A percentile compares a stretch with the other conserved stretches of the same genome.
Conservation (phyloP, 352 stramenopile genomes). For the Globisporangium ultimum region DNA sequence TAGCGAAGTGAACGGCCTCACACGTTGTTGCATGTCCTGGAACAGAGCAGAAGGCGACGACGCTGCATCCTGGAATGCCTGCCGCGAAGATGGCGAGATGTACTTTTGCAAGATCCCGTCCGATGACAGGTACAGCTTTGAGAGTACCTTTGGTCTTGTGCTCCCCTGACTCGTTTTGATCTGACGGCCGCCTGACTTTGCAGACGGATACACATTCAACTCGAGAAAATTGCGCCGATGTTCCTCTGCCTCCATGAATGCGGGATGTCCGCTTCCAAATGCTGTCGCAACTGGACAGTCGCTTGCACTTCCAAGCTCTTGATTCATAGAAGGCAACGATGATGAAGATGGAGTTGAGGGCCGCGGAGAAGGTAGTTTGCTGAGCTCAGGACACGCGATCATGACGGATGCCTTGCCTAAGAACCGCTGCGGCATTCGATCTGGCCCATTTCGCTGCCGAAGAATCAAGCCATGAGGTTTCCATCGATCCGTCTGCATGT, state of each 20-base stretch:
- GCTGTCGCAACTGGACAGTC: background rate
- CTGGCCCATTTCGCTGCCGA: constrained; percentile 58
- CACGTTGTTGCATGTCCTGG: constrained; percentile 12
- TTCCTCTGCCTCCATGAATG: constrained; percentile 30
- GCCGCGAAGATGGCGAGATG: constrained; percentile 30
- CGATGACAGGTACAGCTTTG: constrained; percentile 64
- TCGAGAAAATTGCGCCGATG: constrained; percentile 44
- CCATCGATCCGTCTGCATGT: constrained; percentile 76
- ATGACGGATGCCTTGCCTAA: constrained; percentile 69
- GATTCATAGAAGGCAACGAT: constrained; percentile 14
- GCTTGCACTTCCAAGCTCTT: constrained; percentile 12
- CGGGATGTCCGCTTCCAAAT: background rate
- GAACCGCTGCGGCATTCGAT: constrained; percentile 68
- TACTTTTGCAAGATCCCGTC: constrained; percentile 76
- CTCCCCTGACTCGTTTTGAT: constrained; percentile 60
- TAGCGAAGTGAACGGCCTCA: constrained; percentile 14
- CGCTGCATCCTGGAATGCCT: constrained; percentile 16
- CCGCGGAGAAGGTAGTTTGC: constrained; percentile 10
- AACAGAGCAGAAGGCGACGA: constrained; percentile 7
- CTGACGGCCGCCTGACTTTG: constrained; percentile 44
- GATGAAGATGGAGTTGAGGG: constrained; percentile 10
- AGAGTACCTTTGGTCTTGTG: constrained; percentile 50
- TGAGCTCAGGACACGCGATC: constrained; percentile 63
- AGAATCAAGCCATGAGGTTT: constrained; percentile 68
- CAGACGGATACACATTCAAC: constrained; percentile 50